A percentile compares a stretch with the other conserved stretches of the same genome.
Evolutionary conservation across 78 protist species (phyloP).

Genomic region (Guillardia theta): DNA sequence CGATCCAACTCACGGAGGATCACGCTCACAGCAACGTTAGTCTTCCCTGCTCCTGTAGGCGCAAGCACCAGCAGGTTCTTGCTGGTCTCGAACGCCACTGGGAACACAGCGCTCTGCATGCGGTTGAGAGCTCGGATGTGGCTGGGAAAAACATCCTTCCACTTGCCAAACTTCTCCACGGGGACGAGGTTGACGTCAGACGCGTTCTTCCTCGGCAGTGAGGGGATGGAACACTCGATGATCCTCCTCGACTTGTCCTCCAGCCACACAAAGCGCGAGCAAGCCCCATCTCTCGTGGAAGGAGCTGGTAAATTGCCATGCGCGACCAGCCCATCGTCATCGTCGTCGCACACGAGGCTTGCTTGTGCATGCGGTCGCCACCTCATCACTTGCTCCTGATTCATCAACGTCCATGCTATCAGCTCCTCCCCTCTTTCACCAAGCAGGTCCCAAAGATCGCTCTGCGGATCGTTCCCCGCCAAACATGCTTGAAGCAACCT

Average conservation of each 20-base stretch:
- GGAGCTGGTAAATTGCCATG: background rate
- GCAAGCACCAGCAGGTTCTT: background rate
- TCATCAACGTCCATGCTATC: background rate
- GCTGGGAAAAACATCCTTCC: background rate
- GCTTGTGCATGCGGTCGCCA: too few species aligned
- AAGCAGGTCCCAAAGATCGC: background rate
- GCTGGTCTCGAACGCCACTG: background rate
- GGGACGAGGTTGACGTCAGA: background rate
- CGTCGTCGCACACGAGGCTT: too few species aligned
- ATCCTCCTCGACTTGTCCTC: background rate
- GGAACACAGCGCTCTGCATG: background rate
- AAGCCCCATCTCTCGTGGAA: background rate
- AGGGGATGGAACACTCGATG: background rate
- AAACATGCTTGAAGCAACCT: background rate
- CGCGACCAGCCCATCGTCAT: too few species aligned
- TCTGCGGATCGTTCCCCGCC: background rate
- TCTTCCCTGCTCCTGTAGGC: constrained; percentile 12
- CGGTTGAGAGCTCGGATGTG: background rate
- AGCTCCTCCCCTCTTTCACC: background rate
- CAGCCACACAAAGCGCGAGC: background rate
- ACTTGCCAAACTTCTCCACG: background rate
- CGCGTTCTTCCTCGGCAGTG: background rate
- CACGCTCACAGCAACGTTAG: background rate
- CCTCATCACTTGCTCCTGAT: too few species aligned
- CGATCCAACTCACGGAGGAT: background rate